A percentile compares a stretch with the other conserved stretches of the same genome.
Evolutionary conservation across 2,329 filamentous ascomycete genomes (phyloP).

Genomic region (Paecilomyces fulvus): DNA sequence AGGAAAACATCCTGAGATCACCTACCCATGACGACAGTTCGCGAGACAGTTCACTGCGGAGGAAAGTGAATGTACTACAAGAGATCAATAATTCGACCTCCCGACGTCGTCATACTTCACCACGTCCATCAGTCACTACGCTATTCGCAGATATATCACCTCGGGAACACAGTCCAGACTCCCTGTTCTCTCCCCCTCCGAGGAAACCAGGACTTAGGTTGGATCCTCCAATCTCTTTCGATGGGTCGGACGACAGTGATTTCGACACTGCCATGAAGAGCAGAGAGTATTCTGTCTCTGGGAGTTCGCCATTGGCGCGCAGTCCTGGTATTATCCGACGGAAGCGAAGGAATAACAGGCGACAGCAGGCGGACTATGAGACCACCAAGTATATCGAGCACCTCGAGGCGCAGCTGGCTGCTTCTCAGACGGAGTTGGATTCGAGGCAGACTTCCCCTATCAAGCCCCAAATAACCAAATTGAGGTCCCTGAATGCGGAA

Average conservation of each 20-base stretch:
- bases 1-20: slow-evolving; percentile 8
- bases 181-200: neutral
- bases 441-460: slow-evolving; percentile 32
- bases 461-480: slow-evolving; percentile 26
- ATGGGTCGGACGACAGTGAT: slow-evolving; percentile 2
- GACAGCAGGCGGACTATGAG: slow-evolving; percentile 26
- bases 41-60: slow-evolving; percentile 5
- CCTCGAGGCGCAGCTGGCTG: slow-evolving; percentile 38
- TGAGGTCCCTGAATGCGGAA: slow-evolving; percentile 24
- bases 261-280: slow-evolving; percentile 1
- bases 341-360: slow-evolving; percentile 9
- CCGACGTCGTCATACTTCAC: slow-evolving; percentile 9
- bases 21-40: neutral
- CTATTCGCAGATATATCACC: slow-evolving; percentile 13
- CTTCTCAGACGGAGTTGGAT: slow-evolving; percentile 31
- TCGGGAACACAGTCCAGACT: slow-evolving; percentile 2
- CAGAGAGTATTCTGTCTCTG: slow-evolving; percentile 3
- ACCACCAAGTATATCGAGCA: slow-evolving; percentile 41
- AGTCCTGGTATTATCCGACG: slow-evolving; percentile 13
- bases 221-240: slow-evolving; percentile 8
- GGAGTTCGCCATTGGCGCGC: neutral
- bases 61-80: slow-evolving; percentile 19
- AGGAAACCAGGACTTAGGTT: neutral
- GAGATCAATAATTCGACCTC: slow-evolving; percentile 22
- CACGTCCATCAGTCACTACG: slow-evolving; percentile 10